These are phyloP conservation scores for Penicillium sp. DNA, from an alignment of 2,329 filamentous ascomycete genomes.

Conservation along the genomic window DNA sequence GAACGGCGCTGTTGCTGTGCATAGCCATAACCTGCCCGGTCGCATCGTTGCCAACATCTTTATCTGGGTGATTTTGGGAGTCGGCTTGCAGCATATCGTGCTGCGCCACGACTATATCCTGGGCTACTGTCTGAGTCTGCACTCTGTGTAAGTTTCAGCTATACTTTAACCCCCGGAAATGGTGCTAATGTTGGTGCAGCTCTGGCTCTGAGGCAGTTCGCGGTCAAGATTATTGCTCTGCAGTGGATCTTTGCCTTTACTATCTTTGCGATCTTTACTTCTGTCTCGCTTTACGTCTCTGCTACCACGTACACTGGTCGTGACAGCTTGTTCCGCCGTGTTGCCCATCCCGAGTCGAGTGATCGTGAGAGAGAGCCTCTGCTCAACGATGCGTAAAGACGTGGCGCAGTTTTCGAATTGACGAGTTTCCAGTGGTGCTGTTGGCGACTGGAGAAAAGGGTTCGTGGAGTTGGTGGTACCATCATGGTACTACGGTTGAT, in stretches of 20 bases:
- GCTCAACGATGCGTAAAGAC: slow-evolving; percentile 43
- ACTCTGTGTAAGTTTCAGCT: slow-evolving; percentile 55
- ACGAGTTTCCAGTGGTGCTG: not conserved
- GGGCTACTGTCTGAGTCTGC: slow-evolving; percentile 69
- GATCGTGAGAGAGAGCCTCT: slow-evolving; percentile 53
- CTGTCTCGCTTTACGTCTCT: slow-evolving; percentile 54
- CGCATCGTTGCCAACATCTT: slow-evolving; percentile 80
- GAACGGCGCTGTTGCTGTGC: slow-evolving; percentile 79
- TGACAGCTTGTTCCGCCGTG: slow-evolving; percentile 33
- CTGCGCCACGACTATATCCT: slow-evolving; percentile 71
- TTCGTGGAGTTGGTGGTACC: not conserved
- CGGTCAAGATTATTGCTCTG: slow-evolving; percentile 65
- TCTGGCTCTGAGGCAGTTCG: slow-evolving; percentile 72
- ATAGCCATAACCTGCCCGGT: slow-evolving; percentile 61
- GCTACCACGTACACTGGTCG: slow-evolving; percentile 33
- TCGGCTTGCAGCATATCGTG: slow-evolving; percentile 70
- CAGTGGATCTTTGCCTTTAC: slow-evolving; percentile 92
- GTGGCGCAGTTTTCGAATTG: too few species aligned
- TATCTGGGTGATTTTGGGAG: slow-evolving; percentile 75
- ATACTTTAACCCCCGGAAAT: not conserved
- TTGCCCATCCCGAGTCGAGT: slow-evolving; percentile 35
- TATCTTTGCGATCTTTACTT: slow-evolving; percentile 70
- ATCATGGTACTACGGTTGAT: too few species aligned
- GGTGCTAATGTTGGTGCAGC: slow-evolving; percentile 32
- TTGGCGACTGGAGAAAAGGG: not conserved